A percentile compares a stretch with the other conserved stretches of the same genome.
These are phyloP conservation scores for Gastrolobium villosum DNA, from an alignment of 306 rosid genomes.

Conservation along the genomic window DNA sequence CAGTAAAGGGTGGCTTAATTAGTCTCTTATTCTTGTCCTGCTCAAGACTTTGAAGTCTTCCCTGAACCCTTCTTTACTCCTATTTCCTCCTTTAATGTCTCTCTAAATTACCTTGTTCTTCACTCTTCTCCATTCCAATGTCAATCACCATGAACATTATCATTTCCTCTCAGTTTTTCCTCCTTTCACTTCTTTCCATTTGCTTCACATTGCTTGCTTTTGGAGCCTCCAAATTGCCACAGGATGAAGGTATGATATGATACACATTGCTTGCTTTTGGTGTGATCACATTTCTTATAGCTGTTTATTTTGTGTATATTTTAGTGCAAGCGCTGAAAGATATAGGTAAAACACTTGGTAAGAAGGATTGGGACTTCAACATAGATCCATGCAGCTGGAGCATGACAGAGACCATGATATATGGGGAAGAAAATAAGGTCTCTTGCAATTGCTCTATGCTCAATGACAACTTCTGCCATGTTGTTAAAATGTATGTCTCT, in stretches of 20 bases:
- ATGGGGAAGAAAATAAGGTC: neutral
- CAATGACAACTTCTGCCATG: slow-evolving; percentile 54
- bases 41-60: too few relatives aligned
- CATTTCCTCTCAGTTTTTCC: neutral
- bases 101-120: neutral
- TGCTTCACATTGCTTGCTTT: neutral
- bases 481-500: too few relatives aligned
- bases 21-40: too few relatives aligned
- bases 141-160: neutral
- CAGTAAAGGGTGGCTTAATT: too few relatives aligned
- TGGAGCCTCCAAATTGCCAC: neutral
- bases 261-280: neutral
- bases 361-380: slow-evolving; percentile 52
- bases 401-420: accelerated
- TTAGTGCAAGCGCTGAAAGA: slow-evolving; percentile 51
- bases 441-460: slow-evolving; percentile 48
- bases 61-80: neutral
- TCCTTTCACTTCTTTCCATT: slow-evolving; percentile 27
- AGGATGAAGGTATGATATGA: slow-evolving; percentile 9
- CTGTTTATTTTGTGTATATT: neutral
- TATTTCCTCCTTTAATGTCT: neutral
- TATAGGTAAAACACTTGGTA: slow-evolving; percentile 58
- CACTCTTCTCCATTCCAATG: slow-evolving; percentile 8
- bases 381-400: slow-evolving; percentile 60
- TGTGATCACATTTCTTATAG: neutral